phyloP scores from a whole-genome alignment of 2,329 filamentous ascomycete genomes.

The Colletotrichum spaethianum region DNA sequence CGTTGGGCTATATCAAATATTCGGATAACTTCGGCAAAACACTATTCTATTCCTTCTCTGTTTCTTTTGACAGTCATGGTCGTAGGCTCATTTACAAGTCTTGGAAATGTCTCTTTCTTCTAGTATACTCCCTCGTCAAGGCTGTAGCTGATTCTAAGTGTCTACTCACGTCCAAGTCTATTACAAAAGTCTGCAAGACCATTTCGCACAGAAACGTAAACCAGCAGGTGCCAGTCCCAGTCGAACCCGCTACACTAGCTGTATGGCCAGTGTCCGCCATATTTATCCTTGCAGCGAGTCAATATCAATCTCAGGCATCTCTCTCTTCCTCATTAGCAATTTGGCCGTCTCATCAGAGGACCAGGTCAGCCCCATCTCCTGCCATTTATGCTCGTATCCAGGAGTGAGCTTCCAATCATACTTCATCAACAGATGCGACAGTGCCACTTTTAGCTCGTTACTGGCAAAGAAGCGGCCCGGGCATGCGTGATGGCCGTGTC shows the following conservation, averaged over 20 bases:
- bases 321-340: constrained; percentile 26
- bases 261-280: background rate
- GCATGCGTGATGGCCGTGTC: constrained; percentile 56
- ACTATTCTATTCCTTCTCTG: background rate
- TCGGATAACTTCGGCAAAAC: background rate
- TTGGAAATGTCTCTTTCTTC: background rate
- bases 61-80: background rate
- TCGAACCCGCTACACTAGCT: no score
- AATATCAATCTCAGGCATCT: constrained; percentile 33
- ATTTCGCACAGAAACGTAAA: no score
- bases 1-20: background rate
- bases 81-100: background rate
- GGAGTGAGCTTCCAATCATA: constrained; percentile 27
- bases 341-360: constrained; percentile 18
- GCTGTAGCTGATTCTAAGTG: no score
- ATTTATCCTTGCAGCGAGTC: constrained; percentile 2
- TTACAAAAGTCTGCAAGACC: no score
- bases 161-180: no score
- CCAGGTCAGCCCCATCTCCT: constrained; percentile 5
- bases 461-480: constrained; percentile 61
- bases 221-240: no score
- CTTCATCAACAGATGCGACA: constrained; percentile 36
- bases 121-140: no score
- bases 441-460: constrained; percentile 57
- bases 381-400: constrained; percentile 20